Evolutionary conservation across 73 alveolate genomes (phyloP).

Genomic region (Blepharisma japonicum): DNA sequence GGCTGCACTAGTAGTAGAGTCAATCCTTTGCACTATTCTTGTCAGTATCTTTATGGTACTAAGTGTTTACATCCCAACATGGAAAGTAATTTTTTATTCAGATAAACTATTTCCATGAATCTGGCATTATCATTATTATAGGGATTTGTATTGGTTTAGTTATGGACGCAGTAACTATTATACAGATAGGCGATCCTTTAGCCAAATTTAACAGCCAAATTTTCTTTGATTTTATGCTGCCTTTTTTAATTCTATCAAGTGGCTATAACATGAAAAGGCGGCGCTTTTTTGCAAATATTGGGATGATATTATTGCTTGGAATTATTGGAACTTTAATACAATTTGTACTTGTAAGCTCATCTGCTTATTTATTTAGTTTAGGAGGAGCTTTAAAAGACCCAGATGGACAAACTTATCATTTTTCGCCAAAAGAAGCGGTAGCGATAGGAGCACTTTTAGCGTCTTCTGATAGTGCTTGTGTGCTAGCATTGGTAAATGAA

Average conservation of each 20-base stretch:
- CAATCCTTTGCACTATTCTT: no score
- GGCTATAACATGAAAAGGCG: slow-evolving; percentile 89
- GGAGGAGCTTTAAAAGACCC: slow-evolving; percentile 46
- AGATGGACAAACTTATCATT: slow-evolving; percentile 49
- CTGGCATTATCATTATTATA: slow-evolving; percentile 18
- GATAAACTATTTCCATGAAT: slow-evolving; percentile 16
- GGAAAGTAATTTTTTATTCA: neutral
- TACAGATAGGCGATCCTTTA: neutral
- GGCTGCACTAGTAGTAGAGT: no score
- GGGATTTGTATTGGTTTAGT: neutral
- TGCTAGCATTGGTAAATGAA: slow-evolving; percentile 88
- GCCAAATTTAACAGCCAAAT: slow-evolving; percentile 33
- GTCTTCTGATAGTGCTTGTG: slow-evolving; percentile 97
- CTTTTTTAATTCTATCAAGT: slow-evolving; percentile 94
- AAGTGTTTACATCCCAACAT: neutral
- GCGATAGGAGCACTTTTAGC: slow-evolving; percentile 84
- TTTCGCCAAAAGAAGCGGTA: slow-evolving; percentile 45
- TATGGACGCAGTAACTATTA: neutral
- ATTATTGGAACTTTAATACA: slow-evolving; percentile 83
- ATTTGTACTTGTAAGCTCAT: slow-evolving; percentile 64
- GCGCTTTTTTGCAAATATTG: slow-evolving; percentile 76
- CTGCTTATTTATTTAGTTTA: slow-evolving; percentile 53
- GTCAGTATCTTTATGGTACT: no score
- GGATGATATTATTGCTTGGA: slow-evolving; percentile 75
- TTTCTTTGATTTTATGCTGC: slow-evolving; percentile 76